Evolutionary conservation across 2,329 filamentous ascomycete species (phyloP).

Genomic region (Ascochyta rabiei): DNA sequence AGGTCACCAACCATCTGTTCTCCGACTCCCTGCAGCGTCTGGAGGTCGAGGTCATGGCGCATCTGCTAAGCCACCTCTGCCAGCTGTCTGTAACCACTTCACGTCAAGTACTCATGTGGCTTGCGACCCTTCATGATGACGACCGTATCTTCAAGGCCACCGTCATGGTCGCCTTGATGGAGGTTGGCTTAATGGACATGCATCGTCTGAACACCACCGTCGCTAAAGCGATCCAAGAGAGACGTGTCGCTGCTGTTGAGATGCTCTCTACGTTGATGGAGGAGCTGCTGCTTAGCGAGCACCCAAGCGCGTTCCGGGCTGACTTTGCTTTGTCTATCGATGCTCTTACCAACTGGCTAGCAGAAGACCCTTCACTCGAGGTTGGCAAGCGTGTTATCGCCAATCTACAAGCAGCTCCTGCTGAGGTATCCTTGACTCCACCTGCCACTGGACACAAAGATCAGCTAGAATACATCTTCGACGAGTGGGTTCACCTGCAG

Average conservation of each 20-base stretch:
- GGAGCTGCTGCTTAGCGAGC: constrained; percentile 76
- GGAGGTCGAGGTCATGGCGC: constrained; percentile 68
- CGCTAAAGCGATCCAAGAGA: constrained; percentile 72
- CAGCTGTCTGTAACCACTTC: constrained; percentile 64
- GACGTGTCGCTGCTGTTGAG: constrained; percentile 74
- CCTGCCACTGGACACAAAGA: constrained; percentile 69
- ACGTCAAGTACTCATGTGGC: constrained; percentile 58
- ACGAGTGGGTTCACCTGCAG: constrained; percentile 88
- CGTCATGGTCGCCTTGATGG: constrained; percentile 65
- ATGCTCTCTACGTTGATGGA: constrained; percentile 83
- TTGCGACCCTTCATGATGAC: constrained; percentile 61
- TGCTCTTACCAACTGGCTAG: constrained; percentile 80
- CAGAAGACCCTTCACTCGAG: constrained; percentile 70
- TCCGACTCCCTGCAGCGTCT: constrained; percentile 60
- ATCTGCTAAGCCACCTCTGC: constrained; percentile 67
- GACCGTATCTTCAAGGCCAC: constrained; percentile 66
- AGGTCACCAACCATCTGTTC: constrained; percentile 63
- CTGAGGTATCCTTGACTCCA: constrained; percentile 59
- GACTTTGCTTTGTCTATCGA: constrained; percentile 86
- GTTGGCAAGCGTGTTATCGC: constrained; percentile 74
- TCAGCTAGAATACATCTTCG: constrained; percentile 93
- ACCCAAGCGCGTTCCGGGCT: constrained; percentile 77
- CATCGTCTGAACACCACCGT: constrained; percentile 67
- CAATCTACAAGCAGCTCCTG: constrained; percentile 65
- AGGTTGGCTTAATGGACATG: constrained; percentile 65